These are phyloP conservation scores for Fraxinus platypoda DNA, from an alignment of 305 asterid species.

Conservation along the genomic window DNA sequence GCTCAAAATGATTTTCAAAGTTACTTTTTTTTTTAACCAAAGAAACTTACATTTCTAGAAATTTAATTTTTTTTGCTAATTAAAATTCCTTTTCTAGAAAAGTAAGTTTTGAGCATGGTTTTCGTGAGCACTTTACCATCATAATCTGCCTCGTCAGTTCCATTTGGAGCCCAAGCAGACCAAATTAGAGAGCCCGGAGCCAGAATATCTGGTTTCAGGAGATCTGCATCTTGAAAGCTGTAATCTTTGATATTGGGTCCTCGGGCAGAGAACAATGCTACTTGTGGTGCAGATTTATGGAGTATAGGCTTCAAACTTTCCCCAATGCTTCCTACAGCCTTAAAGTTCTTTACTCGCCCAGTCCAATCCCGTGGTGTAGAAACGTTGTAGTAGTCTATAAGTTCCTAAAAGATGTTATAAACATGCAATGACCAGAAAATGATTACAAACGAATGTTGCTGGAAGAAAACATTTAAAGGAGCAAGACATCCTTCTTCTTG, in stretches of 20 bases:
- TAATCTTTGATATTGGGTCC: slow-evolving; percentile 95
- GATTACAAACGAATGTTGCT: slow-evolving; percentile 12
- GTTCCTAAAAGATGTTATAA: slow-evolving; percentile 55
- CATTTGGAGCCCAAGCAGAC: slow-evolving; percentile 99
- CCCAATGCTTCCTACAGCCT: slow-evolving; percentile 82
- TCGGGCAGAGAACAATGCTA: slow-evolving; percentile 92
- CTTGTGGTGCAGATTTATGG: slow-evolving; percentile 94
- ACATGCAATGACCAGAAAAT: slow-evolving; percentile 21
- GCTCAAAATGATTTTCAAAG: not conserved
- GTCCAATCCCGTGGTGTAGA: slow-evolving; percentile 93
- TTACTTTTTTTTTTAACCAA: not conserved
- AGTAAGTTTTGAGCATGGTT: not conserved
- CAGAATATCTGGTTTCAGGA: slow-evolving; percentile 92
- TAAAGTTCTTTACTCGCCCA: slow-evolving; percentile 85
- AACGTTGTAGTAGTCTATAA: slow-evolving; percentile 81
- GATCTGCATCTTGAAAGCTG: slow-evolving; percentile 92
- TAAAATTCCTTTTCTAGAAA: not conserved
- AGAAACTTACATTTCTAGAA: not conserved
- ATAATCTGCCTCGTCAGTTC: slow-evolving; percentile 91
- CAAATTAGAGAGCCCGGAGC: slow-evolving; percentile 98
- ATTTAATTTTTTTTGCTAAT: not conserved
- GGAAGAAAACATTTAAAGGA: not conserved
- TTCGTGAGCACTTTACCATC: slow-evolving; percentile 48
- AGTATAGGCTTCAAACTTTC: slow-evolving; percentile 85
- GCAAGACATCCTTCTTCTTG: not conserved